These are phyloP conservation scores for Apodospora peruviana DNA, from an alignment of 495 filamentous ascomycete genomes.

Conservation along the genomic window DNA sequence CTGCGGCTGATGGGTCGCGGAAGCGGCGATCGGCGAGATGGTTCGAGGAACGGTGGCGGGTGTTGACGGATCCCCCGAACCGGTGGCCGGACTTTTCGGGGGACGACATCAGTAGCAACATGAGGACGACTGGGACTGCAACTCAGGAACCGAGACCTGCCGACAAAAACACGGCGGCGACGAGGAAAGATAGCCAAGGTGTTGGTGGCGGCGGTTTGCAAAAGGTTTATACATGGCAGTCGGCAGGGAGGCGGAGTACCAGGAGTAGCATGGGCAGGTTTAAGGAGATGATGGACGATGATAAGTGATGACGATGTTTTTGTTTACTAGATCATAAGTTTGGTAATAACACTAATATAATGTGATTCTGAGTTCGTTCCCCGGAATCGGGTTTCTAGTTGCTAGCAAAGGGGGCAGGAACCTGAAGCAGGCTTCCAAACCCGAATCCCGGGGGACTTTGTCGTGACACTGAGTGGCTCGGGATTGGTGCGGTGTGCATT, in stretches of 20 bases:
- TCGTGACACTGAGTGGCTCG: no score
- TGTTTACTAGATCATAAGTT: no score
- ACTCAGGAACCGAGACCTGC: neutral
- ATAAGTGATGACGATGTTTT: no score
- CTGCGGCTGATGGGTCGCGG: neutral
- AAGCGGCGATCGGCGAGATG: neutral
- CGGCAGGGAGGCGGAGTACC: constrained; percentile 7
- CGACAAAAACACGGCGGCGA: neutral
- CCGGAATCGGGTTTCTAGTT: no score
- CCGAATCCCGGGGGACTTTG: no score
- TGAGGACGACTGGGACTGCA: neutral
- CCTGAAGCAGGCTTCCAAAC: no score
- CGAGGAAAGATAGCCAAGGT: neutral
- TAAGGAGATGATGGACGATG: constrained; percentile 14
- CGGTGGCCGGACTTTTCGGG: neutral
- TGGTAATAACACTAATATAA: no score
- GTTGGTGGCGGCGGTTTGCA: constrained; percentile 3
- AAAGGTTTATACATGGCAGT: neutral
- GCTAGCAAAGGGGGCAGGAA: no score
- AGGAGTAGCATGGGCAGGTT: constrained; percentile 13
- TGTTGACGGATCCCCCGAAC: neutral
- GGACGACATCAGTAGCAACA: neutral
- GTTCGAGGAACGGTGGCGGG: constrained; percentile 4
- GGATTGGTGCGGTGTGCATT: no score
- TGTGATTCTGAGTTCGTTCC: no score